Evolutionary conservation across 805 yeast species (phyloP), one percentile per base, ranked within the genome.

Genomic region (Pichia cabralensis): DNA sequence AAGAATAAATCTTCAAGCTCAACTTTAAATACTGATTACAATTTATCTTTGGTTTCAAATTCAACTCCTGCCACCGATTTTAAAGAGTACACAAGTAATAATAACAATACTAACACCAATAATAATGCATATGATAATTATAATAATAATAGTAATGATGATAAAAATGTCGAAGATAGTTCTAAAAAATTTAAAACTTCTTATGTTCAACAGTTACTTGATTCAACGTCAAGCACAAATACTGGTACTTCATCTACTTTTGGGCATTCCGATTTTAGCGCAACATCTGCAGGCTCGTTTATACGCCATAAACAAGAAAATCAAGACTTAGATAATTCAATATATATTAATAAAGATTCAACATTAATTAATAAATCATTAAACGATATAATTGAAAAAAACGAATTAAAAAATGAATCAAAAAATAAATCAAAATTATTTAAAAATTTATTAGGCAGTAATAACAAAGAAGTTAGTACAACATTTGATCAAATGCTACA

Each of bases 261-360:
- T 49, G 68, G 70, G 2, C 65, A 64, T 35, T 77, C 86, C 23
- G 92, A 82, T 52, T 69, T 81, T 42, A 80, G 92, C 59, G 95
- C 95, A 5, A 81, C 95, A 0, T 79, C 92, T 42, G 94, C 95
- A 1, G 94, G 94, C 0, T 81, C 94, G 21, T 75, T 76, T 39
- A 75, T 77, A 30, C 69, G 94, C 49, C 94, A 84, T 52, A 79
- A 50, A 53, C 61, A 52, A 38, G 40, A 37, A 21, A 33, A 20
- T 22, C 40, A 40, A 20, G 47, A 41, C 19, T 30, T 44, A 35
- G 33, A 41, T 26, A 43, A 38, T 24, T 40, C 41, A 22, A 22
- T 25, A 13, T 48, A 52, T 9, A 28, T 39, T 3, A 28, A 31
- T 33, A 35, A 36, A 6, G 20, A 17, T 11, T 17, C 18, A 24